Base-by-base conservation (phyloP, 257 asterid genomes). In the Nicotiana sylvestris region DNA sequence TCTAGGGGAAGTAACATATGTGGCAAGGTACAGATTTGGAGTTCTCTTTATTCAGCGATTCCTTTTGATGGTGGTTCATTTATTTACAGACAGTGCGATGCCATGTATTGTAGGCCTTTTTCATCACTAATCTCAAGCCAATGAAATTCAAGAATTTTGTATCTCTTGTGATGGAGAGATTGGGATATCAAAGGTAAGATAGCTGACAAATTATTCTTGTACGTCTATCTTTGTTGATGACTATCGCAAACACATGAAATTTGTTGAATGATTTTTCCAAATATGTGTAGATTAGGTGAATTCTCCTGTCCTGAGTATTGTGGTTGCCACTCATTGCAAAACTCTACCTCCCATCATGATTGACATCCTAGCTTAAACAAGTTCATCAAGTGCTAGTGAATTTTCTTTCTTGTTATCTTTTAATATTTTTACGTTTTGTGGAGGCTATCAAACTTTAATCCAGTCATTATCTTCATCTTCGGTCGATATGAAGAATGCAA, bases 61-160 rank as follows among this genome's bases (percentile, higher is more conserved):
- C 11, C 16, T 37, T 66, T 69, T 81, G 76, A 81, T 65, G 37
- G 49, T 66, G 64, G 83, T 56, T 39, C 67, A 66, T 66, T 57
- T 30, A 68, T 43, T 53, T 66, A 81, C 51, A 57, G 61, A 80
- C 77, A 65, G 30, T 66, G 57, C 30, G 37, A 51, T 61, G 55
- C 39, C 80, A 21, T 62, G 51, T 86, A 81, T 81, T 89, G 88
- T 84, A 94, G 97, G 97, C 86, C 49, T 92, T 92, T 89, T 92
- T 92, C 76, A 89, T 94, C 82, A 92, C 95, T 49, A 90, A 93
- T 83, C 88, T 87, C 80, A 97, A 93, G 86, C 96, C 96, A 10
- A 83, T 91, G 88, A 85, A 84, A 32, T 91, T 93, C 55, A 89
- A 88, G 87, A 95, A 92, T 39, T 90, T 94, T 82, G 86, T 87